A percentile compares a stretch with the other conserved stretches of the same genome.
Evolutionary conservation across 2,329 filamentous ascomycete species (phyloP).

Genomic region (Botrytis sinoallii): DNA sequence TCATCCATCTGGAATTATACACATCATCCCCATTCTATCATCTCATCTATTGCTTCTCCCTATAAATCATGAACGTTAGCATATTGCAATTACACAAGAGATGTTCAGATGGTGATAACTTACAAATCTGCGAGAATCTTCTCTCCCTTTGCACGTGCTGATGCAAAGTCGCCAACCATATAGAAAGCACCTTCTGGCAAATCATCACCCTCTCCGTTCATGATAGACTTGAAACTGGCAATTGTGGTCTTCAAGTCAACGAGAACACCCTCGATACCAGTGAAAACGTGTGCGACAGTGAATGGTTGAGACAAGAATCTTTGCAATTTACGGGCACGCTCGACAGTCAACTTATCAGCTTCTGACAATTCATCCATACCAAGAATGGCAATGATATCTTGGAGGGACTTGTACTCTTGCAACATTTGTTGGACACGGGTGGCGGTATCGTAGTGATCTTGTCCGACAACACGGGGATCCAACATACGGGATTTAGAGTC

Average conservation of each 20-base stretch:
- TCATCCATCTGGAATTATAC: conserved; percentile 30
- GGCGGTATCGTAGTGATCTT: conserved; percentile 96
- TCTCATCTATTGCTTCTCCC: conserved; percentile 25
- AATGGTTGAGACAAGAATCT: conserved; percentile 99
- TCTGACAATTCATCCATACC: conserved; percentile 99
- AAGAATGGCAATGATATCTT: conserved; percentile 99
- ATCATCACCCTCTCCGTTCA: conserved; percentile 86
- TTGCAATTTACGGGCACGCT: conserved; percentile 99
- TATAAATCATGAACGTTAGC: neutral
- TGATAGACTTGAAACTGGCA: conserved; percentile 85
- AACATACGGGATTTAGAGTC: conserved; percentile 99
- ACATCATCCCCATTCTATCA: conserved; percentile 23
- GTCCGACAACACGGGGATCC: conserved; percentile 95
- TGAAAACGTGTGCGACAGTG: conserved; percentile 82
- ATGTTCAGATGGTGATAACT: neutral
- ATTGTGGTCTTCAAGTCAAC: conserved; percentile 99
- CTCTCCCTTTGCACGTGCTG: conserved; percentile 94
- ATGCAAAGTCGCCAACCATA: conserved; percentile 86
- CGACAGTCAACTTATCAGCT: conserved; percentile 98
- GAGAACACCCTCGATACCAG: conserved; percentile 72
- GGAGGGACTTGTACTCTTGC: conserved; percentile 99
- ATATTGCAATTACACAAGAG: neutral
- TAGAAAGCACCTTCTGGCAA: conserved; percentile 72
- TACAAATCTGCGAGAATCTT: conserved; percentile 94
- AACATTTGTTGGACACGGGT: conserved; percentile 97